A percentile compares a stretch with the other conserved stretches of the same genome.
Conservation (phyloP, 768 basidiomycete genomes). For the Lactarius trivialis region DNA sequence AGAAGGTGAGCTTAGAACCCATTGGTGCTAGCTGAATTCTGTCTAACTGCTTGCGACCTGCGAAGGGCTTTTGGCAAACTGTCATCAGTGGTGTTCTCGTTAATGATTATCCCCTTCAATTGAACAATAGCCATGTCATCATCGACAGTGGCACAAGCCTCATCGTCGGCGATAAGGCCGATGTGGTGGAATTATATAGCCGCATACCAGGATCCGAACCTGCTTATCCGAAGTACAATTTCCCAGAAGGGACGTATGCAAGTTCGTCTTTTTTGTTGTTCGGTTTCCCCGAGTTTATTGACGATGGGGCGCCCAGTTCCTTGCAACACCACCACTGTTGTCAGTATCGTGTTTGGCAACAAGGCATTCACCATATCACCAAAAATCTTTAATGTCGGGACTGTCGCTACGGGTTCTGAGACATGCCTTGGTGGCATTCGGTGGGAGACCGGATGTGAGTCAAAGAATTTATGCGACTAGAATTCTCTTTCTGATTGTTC, state of each 20-base stretch:
- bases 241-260: not conserved
- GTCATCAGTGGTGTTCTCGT: constrained; percentile 4
- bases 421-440: not conserved
- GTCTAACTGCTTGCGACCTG: not conserved
- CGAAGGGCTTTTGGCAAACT: constrained; percentile 22
- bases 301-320: not conserved
- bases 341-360: not conserved
- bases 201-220: constrained; percentile 19
- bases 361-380: not conserved
- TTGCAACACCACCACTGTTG: not conserved
- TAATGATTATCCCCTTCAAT: not conserved
- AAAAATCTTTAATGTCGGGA: not conserved
- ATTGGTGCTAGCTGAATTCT: not conserved
- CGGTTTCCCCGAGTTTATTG: not conserved
- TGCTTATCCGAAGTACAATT: not conserved
- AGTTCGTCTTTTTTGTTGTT: not conserved
- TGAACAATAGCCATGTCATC: constrained; percentile 14
- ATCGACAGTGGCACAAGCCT: constrained; percentile 26
- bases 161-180: constrained; percentile 16
- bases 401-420: not conserved
- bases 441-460: too few relatives aligned
- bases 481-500: not conserved
- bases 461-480: not conserved
- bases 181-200: constrained; percentile 14
- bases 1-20: not conserved